A percentile compares a stretch with the other conserved stretches of the same genome.
Evolutionary conservation across 176 grass and related monocot species (phyloP).

Genomic region (Guadua angustifolia): DNA sequence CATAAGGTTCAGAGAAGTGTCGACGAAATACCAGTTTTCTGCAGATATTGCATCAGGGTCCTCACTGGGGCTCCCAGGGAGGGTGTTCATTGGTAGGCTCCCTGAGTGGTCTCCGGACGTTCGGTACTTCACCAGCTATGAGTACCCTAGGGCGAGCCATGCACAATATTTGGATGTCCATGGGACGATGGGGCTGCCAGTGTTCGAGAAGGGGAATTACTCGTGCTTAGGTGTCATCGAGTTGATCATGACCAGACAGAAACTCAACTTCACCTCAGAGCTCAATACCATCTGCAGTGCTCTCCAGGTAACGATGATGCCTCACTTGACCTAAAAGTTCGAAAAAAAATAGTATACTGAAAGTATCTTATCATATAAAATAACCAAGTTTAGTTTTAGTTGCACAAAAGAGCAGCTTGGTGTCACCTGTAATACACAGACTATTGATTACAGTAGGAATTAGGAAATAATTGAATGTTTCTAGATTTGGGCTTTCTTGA

Average conservation of each 20-base stretch:
- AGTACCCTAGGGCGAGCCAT: conserved; percentile 70
- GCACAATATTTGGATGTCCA: conserved; percentile 65
- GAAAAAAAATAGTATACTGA: not conserved
- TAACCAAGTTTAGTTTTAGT: not conserved
- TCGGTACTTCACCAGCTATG: conserved; percentile 68
- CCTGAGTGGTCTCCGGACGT: conserved; percentile 98
- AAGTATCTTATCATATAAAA: conserved; percentile 4
- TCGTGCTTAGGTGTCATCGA: conserved; percentile 91
- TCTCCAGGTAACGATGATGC: conserved; percentile 65
- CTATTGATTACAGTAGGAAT: conserved; percentile 25
- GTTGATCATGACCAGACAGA: conserved; percentile 79
- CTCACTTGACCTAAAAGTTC: conserved; percentile 45
- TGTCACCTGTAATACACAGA: not conserved
- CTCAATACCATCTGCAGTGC: conserved; percentile 83
- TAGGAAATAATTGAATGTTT: not conserved
- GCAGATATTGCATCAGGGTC: conserved; percentile 54
- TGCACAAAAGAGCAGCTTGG: conserved; percentile 5
- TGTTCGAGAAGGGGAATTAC: conserved; percentile 65
- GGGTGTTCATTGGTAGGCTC: conserved; percentile 78
- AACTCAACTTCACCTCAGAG: conserved; percentile 79
- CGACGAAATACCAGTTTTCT: conserved; percentile 67
- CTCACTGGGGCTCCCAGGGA: conserved; percentile 68
- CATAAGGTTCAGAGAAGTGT: conserved; percentile 69
- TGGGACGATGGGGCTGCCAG: conserved; percentile 81
- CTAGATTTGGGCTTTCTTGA: conserved; percentile 14